Evolutionary conservation across 108 stramenopile genomes (phyloP).

Genomic region (Cyclotella baltica): DNA sequence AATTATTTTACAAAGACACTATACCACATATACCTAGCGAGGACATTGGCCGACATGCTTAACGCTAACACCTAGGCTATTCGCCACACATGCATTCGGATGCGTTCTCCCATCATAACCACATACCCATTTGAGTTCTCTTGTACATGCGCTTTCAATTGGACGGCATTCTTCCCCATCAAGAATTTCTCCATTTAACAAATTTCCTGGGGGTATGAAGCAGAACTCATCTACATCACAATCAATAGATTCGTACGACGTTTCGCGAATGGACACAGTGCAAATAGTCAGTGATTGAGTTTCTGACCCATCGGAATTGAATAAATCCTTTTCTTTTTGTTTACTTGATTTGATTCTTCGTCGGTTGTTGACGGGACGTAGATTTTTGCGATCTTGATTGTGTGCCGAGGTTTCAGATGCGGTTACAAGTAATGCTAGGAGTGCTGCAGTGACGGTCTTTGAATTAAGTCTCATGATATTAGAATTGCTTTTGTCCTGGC

Average conservation of each 20-base stretch:
- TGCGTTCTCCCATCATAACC: constrained; percentile 9
- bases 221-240: neutral
- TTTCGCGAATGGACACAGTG: neutral
- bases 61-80: neutral
- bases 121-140: constrained; percentile 7
- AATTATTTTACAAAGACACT: neutral
- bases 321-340: too few relatives aligned
- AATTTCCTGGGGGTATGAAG: neutral
- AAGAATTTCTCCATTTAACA: neutral
- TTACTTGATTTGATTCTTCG: neutral
- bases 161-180: neutral
- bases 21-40: too few relatives aligned
- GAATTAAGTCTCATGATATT: too few relatives aligned
- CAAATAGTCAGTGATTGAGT: too few relatives aligned
- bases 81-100: constrained; percentile 2
- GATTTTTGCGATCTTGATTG: too few relatives aligned
- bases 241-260: neutral
- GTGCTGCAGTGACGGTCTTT: too few relatives aligned
- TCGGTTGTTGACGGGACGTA: too few relatives aligned
- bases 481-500: too few relatives aligned
- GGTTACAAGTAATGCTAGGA: too few relatives aligned
- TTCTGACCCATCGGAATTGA: too few relatives aligned
- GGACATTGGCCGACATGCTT: neutral
- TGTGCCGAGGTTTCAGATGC: too few relatives aligned
- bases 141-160: neutral